phyloP scores from a whole-genome alignment of 2,329 filamentous ascomycete genomes.

The Xylariales sp. region DNA sequence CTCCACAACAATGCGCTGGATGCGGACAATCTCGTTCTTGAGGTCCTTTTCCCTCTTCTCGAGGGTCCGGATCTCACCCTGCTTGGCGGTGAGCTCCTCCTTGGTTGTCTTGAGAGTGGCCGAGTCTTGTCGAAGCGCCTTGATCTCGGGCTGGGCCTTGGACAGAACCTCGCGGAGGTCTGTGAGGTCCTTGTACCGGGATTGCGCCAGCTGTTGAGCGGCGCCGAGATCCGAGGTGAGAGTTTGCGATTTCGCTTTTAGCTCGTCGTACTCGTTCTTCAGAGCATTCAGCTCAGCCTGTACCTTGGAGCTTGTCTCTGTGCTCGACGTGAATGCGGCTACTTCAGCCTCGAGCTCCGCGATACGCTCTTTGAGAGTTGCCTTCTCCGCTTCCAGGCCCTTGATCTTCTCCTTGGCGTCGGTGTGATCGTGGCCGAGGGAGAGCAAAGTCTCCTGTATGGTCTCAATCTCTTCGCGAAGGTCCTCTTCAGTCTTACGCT shows the following conservation, averaged over 20 bases:
- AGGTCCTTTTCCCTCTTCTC: slow-evolving; percentile 82
- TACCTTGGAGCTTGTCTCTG: slow-evolving; percentile 48
- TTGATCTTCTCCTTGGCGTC: slow-evolving; percentile 76
- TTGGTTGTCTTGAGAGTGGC: slow-evolving; percentile 68
- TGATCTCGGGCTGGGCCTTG: slow-evolving; percentile 83
- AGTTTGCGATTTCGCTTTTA: slow-evolving; percentile 64
- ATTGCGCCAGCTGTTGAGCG: slow-evolving; percentile 80
- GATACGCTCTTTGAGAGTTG: slow-evolving; percentile 59
- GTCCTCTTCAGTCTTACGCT: slow-evolving; percentile 71
- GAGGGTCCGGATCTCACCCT: slow-evolving; percentile 63
- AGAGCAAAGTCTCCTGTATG: slow-evolving; percentile 72
- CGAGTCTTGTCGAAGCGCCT: slow-evolving; percentile 72
- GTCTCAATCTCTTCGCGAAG: slow-evolving; percentile 82
- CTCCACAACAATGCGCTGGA: slow-evolving; percentile 67
- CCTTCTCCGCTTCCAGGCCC: slow-evolving; percentile 65
- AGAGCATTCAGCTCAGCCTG: slow-evolving; percentile 55
- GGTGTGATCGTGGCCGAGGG: slow-evolving; percentile 79
- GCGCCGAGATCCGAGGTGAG: slow-evolving; percentile 82
- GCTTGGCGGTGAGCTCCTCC: slow-evolving; percentile 62
- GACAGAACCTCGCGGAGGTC: slow-evolving; percentile 76
- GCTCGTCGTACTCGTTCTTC: slow-evolving; percentile 56
- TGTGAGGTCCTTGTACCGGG: slow-evolving; percentile 80
- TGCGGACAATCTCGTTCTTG: slow-evolving; percentile 64
- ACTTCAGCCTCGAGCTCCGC: slow-evolving; percentile 69
- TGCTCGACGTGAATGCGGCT: slow-evolving; percentile 25